Percentiles rank a stretch among this genome's conserved stretches.
phyloP scores from a whole-genome alignment of 345 rosid genomes.

The Rhodomyrtus tomentosa region DNA sequence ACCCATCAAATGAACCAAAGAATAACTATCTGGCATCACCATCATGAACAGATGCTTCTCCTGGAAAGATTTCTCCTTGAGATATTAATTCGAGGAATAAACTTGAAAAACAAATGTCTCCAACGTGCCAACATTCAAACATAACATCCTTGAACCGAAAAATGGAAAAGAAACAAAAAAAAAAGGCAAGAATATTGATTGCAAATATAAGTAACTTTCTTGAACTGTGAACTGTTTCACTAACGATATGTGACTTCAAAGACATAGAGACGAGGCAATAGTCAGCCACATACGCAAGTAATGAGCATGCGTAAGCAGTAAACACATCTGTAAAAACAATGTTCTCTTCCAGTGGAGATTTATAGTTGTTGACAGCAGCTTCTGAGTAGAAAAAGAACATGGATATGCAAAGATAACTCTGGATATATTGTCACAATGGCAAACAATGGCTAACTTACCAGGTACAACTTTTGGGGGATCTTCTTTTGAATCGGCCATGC shows the following conservation, averaged over 20 bases:
- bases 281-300: background rate
- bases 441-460: slow-evolving; percentile 31
- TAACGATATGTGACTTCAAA: background rate
- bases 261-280: background rate
- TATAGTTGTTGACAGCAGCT: background rate
- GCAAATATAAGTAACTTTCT: background rate
- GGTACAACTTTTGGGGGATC: slow-evolving; percentile 76
- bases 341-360: background rate
- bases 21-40: background rate
- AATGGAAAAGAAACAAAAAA: background rate
- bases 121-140: background rate
- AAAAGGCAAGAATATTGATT: background rate
- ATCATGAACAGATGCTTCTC: background rate
- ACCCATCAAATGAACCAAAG: background rate
- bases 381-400: background rate
- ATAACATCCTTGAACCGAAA: background rate
- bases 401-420: background rate
- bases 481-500: slow-evolving; percentile 69
- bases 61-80: background rate
- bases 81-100: background rate
- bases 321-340: background rate
- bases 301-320: background rate
- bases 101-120: background rate
- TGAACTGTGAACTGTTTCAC: background rate
- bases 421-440: background rate